These are phyloP conservation scores for Lobosporangium transversale DNA, from an alignment of 192 early-diverging fungal species.

Conservation along the genomic window DNA sequence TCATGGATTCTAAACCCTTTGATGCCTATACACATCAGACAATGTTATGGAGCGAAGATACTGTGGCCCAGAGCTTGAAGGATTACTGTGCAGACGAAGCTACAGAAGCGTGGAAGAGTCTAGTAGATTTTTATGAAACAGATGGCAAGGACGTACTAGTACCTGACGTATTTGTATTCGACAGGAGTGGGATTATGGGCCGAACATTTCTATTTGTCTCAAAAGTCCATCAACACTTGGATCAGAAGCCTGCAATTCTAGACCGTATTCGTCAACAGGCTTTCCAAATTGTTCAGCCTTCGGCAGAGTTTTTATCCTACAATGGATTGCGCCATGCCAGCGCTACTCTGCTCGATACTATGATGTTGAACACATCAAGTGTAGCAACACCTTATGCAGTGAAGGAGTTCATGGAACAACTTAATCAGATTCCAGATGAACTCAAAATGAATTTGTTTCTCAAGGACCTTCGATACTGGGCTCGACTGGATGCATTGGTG, in stretches of 20 bases:
- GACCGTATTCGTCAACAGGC: slow-evolving; percentile 27
- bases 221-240: slow-evolving; percentile 26
- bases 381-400: slow-evolving; percentile 11
- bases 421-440: slow-evolving; percentile 32
- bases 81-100: slow-evolving; percentile 27
- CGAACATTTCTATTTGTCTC: slow-evolving; percentile 33
- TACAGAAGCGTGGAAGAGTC: slow-evolving; percentile 17
- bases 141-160: background rate
- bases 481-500: slow-evolving; percentile 33
- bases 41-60: slow-evolving; percentile 25
- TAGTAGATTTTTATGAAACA: slow-evolving; percentile 26
- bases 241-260: background rate
- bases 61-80: slow-evolving; percentile 16
- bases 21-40: slow-evolving; percentile 23
- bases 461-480: slow-evolving; percentile 44
- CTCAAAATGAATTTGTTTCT: slow-evolving; percentile 27
- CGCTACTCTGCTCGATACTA: slow-evolving; percentile 13
- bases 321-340: slow-evolving; percentile 20
- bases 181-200: slow-evolving; percentile 7
- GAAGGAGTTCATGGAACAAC: slow-evolving; percentile 33
- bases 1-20: slow-evolving; percentile 33
- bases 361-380: slow-evolving; percentile 41
- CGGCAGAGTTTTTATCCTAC: slow-evolving; percentile 25
- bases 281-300: slow-evolving; percentile 3
- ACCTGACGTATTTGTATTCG: slow-evolving; percentile 9